Evolutionary conservation across 2,329 filamentous ascomycete genomes (phyloP).

Genomic region (Fonsecaea pugnacius): DNA sequence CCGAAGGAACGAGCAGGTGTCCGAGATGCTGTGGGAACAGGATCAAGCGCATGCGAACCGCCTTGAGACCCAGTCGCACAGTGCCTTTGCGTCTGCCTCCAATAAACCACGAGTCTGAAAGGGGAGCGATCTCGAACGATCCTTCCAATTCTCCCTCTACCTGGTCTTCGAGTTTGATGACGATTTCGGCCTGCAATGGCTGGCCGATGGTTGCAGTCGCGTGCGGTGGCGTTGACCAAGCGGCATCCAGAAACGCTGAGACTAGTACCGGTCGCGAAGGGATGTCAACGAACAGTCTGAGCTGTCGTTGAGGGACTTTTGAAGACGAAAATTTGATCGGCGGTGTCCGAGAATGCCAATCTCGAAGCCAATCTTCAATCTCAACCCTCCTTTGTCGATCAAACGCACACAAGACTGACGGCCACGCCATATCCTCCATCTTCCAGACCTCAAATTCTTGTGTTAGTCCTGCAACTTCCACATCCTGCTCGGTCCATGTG

Average conservation of each 20-base stretch:
- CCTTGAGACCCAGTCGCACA: constrained; percentile 45
- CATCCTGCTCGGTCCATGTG: constrained; percentile 53
- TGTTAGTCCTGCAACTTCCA: constrained; percentile 60
- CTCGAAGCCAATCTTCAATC: constrained; percentile 56
- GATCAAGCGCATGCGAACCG: constrained; percentile 62
- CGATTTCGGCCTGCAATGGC: constrained; percentile 52
- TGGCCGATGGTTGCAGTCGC: constrained; percentile 48
- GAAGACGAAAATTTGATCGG: constrained; percentile 23
- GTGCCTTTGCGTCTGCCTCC: constrained; percentile 75
- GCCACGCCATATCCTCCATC: constrained; percentile 61
- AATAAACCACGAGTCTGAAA: constrained; percentile 78
- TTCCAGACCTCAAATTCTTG: constrained; percentile 57
- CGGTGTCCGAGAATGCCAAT: constrained; percentile 58
- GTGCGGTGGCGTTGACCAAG: constrained; percentile 11
- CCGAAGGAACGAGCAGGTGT: constrained; percentile 72
- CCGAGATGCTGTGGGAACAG: constrained; percentile 81
- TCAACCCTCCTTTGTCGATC: constrained; percentile 49
- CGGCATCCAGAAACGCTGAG: constrained; percentile 67
- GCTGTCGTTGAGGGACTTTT: constrained; percentile 54
- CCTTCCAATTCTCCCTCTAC: constrained; percentile 66
- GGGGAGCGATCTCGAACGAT: constrained; percentile 79
- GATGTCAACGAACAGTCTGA: constrained; percentile 87
- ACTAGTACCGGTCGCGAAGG: constrained; percentile 82
- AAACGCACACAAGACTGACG: constrained; percentile 56
- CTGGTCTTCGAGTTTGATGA: constrained; percentile 40